These are phyloP conservation scores for Porodaedalea pini DNA, from an alignment of 1,284 basidiomycete genomes.

Conservation along the genomic window DNA sequence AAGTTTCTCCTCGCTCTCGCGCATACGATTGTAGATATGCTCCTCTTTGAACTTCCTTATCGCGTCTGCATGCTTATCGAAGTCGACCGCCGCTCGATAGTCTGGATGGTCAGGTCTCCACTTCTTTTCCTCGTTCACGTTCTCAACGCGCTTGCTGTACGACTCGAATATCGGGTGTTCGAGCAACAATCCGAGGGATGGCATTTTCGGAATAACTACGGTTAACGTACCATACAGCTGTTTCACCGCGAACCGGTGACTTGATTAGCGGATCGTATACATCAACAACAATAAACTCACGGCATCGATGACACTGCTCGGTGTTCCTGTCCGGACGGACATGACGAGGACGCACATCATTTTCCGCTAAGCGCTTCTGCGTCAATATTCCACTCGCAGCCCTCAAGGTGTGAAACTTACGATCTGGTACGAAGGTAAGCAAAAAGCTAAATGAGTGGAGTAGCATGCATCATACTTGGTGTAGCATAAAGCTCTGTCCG, in stretches of 20 bases:
- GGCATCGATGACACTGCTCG: constrained; percentile 69
- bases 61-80: constrained; percentile 55
- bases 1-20: constrained; percentile 75
- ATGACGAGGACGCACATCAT: constrained; percentile 93
- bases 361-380: constrained; percentile 70
- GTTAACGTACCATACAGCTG: constrained; percentile 71
- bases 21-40: constrained; percentile 82
- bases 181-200: constrained; percentile 90
- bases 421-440: constrained; percentile 23
- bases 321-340: constrained; percentile 71
- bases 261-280: too few relatives aligned
- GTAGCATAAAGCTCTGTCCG: constrained; percentile 98
- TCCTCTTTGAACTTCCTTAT: constrained; percentile 82
- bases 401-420: constrained; percentile 21
- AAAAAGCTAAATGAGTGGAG: constrained; percentile 37
- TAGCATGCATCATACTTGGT: constrained; percentile 61
- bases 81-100: constrained; percentile 67
- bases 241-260: background rate
- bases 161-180: constrained; percentile 87
- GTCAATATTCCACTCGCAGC: background rate
- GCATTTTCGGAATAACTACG: constrained; percentile 94
- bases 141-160: constrained; percentile 67
- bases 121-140: constrained; percentile 52
- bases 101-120: constrained; percentile 48
- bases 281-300: too few relatives aligned